Evolutionary conservation across 176 grass and related monocot genomes (phyloP).

Genomic region (Guadua angustifolia): DNA sequence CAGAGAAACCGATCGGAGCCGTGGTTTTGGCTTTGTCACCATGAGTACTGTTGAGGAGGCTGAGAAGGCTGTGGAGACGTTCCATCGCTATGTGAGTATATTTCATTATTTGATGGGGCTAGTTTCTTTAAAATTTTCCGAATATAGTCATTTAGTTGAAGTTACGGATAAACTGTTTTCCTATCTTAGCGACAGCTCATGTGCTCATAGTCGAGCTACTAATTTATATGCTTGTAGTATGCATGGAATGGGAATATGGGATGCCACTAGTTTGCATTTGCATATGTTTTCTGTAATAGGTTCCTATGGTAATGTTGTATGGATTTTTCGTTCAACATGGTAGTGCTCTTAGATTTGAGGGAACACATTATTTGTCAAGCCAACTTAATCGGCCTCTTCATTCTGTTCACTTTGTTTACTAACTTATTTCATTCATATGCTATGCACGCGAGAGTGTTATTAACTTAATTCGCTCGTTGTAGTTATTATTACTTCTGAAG

Average conservation of each 20-base stretch:
- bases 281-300: conserved; percentile 5
- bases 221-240: neutral
- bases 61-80: conserved; percentile 82
- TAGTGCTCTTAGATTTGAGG: neutral
- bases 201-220: neutral
- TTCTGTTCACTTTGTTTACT: neutral
- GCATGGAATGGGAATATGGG: neutral
- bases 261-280: neutral
- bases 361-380: neutral
- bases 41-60: conserved; percentile 90
- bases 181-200: neutral
- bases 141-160: neutral
- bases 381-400: neutral
- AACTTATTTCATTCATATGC: neutral
- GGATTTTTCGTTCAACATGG: neutral
- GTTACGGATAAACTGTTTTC: neutral
- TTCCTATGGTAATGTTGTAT: neutral
- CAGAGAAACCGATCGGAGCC: conserved; percentile 74
- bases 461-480: neutral
- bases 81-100: conserved; percentile 75
- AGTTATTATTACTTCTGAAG: neutral
- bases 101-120: neutral
- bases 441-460: neutral
- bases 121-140: neutral
- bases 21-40: conserved; percentile 85